Conservation (phyloP, 768 basidiomycete species). For the Heimioporus sp. region DNA sequence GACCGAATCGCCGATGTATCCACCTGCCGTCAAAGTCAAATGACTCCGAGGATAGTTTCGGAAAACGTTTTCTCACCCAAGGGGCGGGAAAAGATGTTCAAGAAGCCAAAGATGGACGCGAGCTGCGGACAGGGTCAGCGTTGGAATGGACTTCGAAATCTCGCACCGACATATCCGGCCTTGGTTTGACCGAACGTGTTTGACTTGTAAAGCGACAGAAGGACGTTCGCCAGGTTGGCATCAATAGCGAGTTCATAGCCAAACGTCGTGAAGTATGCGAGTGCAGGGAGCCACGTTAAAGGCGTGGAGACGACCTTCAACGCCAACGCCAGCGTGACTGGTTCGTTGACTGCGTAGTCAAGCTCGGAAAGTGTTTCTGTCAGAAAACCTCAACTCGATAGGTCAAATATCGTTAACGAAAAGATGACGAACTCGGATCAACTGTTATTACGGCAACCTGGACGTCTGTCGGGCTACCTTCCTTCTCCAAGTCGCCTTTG, state of each 20-base stretch:
- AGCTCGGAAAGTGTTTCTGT: constrained; percentile 32
- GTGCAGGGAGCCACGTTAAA: constrained; percentile 52
- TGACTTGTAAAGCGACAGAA: constrained; percentile 39
- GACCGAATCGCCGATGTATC: constrained; percentile 44
- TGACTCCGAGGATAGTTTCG: not conserved
- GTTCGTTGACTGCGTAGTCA: constrained; percentile 46
- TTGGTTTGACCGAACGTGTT: constrained; percentile 44
- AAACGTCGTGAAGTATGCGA: constrained; percentile 55
- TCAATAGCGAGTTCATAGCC: constrained; percentile 59
- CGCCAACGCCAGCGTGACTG: constrained; percentile 36
- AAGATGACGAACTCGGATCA: not conserved
- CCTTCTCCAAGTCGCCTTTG: constrained; percentile 27
- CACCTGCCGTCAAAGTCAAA: constrained; percentile 25
- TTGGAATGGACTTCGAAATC: constrained; percentile 16
- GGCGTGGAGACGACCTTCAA: constrained; percentile 37
- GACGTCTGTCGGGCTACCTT: constrained; percentile 10
- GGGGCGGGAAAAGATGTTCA: constrained; percentile 52
- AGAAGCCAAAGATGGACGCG: constrained; percentile 40
- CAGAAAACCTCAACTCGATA: not conserved
- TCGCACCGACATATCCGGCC: constrained; percentile 49
- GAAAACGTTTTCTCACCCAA: constrained; percentile 22
- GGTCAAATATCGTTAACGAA: not conserved
- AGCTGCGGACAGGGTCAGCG: constrained; percentile 12
- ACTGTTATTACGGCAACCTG: constrained; percentile 11
- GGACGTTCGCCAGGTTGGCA: constrained; percentile 46